These are phyloP conservation scores for Ceratobasidium sp. DNA, from an alignment of 1,284 basidiomycete species.

Conservation along the genomic window DNA sequence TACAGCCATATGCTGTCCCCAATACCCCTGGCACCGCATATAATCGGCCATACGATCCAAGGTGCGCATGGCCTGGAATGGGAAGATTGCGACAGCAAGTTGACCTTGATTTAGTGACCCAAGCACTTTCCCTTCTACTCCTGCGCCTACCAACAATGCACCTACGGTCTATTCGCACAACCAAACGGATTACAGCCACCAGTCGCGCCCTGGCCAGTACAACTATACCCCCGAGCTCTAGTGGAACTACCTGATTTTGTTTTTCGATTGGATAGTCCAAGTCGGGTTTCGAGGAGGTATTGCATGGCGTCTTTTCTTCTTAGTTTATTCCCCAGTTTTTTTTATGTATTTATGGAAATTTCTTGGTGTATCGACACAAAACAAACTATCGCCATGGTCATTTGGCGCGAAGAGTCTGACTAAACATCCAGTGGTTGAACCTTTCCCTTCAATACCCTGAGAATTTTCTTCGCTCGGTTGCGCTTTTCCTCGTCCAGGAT, in stretches of 20 bases:
- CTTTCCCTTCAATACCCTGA: constrained; percentile 30
- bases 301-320: neutral
- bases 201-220: constrained; percentile 20
- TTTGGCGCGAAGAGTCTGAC: neutral
- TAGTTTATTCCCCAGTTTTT: neutral
- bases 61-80: neutral
- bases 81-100: too few species aligned
- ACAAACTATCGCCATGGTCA: too few species aligned
- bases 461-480: constrained; percentile 23
- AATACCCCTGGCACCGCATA: constrained; percentile 1
- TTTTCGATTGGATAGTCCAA: neutral
- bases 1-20: constrained; percentile 16
- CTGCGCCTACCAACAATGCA: neutral
- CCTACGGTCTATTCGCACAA: neutral
- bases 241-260: neutral
- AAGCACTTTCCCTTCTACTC: constrained; percentile 30
- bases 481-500: neutral
- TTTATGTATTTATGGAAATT: neutral
- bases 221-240: constrained; percentile 33
- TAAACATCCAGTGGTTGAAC: constrained; percentile 4
- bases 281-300: neutral
- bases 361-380: too few species aligned
- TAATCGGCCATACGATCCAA: constrained; percentile 33
- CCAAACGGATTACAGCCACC: constrained; percentile 13
- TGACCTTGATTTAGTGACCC: constrained; percentile 38